These are phyloP conservation scores for Monascus ruber DNA, from an alignment of 2,329 filamentous ascomycete species.

Conservation along the genomic window DNA sequence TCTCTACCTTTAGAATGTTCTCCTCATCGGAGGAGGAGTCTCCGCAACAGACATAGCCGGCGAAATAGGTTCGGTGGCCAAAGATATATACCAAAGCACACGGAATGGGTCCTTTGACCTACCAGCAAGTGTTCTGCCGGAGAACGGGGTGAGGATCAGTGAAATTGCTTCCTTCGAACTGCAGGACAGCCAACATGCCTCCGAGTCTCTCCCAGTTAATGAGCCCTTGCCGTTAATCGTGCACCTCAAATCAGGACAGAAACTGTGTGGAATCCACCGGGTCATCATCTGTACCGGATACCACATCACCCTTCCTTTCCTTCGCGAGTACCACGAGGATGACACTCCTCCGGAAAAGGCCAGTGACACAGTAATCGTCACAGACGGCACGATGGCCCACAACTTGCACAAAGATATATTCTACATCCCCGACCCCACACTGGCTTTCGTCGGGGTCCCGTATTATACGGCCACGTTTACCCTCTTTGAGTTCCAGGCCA, in stretches of 20 bases:
- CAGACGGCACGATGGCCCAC: constrained; percentile 51
- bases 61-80: constrained; percentile 37
- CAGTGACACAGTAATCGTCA: constrained; percentile 46
- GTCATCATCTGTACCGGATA: constrained; percentile 60
- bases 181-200: neutral
- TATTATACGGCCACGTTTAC: constrained; percentile 58
- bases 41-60: constrained; percentile 45
- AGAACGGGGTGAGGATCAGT: constrained; percentile 41
- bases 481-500: constrained; percentile 59
- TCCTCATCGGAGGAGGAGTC: constrained; percentile 46
- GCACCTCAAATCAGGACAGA: constrained; percentile 42
- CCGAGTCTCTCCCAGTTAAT: constrained; percentile 4
- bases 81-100: constrained; percentile 43
- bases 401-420: constrained; percentile 62
- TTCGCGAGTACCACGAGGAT: constrained; percentile 42
- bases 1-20: constrained; percentile 34
- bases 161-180: constrained; percentile 40
- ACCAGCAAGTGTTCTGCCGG: constrained; percentile 42
- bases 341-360: constrained; percentile 35
- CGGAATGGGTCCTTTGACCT: constrained; percentile 52
- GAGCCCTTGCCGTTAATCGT: constrained; percentile 40
- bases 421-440: constrained; percentile 55
- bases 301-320: constrained; percentile 55
- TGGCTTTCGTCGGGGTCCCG: constrained; percentile 54
- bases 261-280: constrained; percentile 46